Evolutionary conservation across 2,329 filamentous ascomycete species (phyloP), one percentile per base, ranked within the genome.

Genomic region (Orbilia ellipsospora): DNA sequence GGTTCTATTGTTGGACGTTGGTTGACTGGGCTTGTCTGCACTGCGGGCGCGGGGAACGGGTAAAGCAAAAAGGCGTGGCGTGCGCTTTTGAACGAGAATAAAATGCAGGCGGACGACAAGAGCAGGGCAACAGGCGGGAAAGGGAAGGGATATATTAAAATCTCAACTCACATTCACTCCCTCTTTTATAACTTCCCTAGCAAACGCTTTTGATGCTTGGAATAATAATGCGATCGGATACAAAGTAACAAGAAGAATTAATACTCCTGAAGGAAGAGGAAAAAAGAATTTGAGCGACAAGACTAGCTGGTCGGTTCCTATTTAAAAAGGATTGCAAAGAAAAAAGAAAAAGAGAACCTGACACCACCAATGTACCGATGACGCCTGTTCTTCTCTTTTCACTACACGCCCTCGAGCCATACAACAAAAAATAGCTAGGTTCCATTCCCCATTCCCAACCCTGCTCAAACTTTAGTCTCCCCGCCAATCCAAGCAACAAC

Each of bases 401-500:
- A 13, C 42, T 45, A 4, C 18, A 51, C 12, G 42, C 42, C 12
- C 10, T 15, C 4, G 42, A 15, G 42, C 26, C n/a, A n/a, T n/a
- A n/a, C n/a, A n/a, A n/a, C n/a, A n/a, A n/a, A n/a, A n/a, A n/a
- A 23, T 2, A 23, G 23, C 23, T 23, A 23, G 23, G 23, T 23
- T 23, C 23, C 50, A 45, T 65, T 31, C 18, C 51, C n/a, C 59
- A 52, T 18, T 51, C 23, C 23, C 42, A 8, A n/a, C 42, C 36
- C 54, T 45, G 7, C 16, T 28, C 44, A n/a, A 28, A 20, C 28
- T 13, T 16, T 26, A 8, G 18, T 28, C 16, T 28, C 57, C 40
- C 28, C 28, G 10, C 10, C 23, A 45, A 44, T 62, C 59, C 65
- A 62, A 56, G 36, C 61, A 56, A 23, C 61, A 56, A 23, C 55